These are phyloP conservation scores for Akanthomyces dipterigenus DNA, from an alignment of 2,329 filamentous ascomycete species.

Conservation along the genomic window DNA sequence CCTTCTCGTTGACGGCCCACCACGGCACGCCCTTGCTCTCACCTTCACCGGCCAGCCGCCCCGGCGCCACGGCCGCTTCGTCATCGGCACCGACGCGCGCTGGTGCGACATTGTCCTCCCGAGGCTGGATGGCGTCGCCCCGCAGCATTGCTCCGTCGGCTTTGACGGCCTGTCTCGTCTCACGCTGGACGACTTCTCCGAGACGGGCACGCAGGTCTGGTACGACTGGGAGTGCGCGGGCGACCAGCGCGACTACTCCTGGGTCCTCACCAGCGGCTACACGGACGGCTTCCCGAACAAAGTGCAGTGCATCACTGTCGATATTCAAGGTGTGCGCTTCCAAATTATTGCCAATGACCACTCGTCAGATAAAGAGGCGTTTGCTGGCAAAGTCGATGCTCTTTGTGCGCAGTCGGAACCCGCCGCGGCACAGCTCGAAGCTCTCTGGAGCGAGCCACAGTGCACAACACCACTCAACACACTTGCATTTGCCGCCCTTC, in stretches of 20 bases:
- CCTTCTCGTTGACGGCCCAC: slow-evolving; percentile 15
- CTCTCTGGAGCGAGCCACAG: slow-evolving; percentile 21
- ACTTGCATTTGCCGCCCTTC: slow-evolving; percentile 20
- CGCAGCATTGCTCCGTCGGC: slow-evolving; percentile 31
- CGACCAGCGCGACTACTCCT: slow-evolving; percentile 29
- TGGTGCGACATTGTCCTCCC: slow-evolving; percentile 33
- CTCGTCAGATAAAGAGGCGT: slow-evolving; percentile 25
- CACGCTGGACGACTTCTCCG: slow-evolving; percentile 32
- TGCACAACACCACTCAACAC: slow-evolving; percentile 20
- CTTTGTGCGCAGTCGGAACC: slow-evolving; percentile 25
- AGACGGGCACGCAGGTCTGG: slow-evolving; percentile 34
- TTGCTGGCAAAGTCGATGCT: slow-evolving; percentile 26
- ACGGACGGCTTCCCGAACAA: slow-evolving; percentile 27
- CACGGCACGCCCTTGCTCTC: slow-evolving; percentile 27
- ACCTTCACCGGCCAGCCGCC: slow-evolving; percentile 26
- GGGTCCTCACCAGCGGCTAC: slow-evolving; percentile 28
- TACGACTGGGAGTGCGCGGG: slow-evolving; percentile 34
- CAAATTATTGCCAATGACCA: slow-evolving; percentile 33
- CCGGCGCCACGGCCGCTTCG: slow-evolving; percentile 29
- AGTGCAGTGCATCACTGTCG: slow-evolving; percentile 29
- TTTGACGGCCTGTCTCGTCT: slow-evolving; percentile 33
- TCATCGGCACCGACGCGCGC: slow-evolving; percentile 31
- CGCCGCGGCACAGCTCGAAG: slow-evolving; percentile 20
- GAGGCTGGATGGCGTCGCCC: slow-evolving; percentile 25
- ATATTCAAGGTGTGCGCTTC: slow-evolving; percentile 34